A percentile compares a stretch with the other conserved stretches of the same genome.
Evolutionary conservation across 2,329 filamentous ascomycete species (phyloP).

Genomic region (Alternaria metachromatica): DNA sequence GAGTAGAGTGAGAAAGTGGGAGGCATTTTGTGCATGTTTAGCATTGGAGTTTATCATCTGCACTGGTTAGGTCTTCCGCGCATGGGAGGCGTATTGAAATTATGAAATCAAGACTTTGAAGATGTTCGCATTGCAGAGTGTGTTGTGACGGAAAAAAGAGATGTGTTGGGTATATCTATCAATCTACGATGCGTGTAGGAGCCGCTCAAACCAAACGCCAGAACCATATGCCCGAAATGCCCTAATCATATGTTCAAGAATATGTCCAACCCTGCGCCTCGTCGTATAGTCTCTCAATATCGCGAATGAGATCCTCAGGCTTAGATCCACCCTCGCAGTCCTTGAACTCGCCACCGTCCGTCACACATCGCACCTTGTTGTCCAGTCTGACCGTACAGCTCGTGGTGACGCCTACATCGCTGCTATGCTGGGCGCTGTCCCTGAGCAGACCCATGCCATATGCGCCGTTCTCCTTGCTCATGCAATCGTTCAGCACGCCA

Average conservation of each 20-base stretch:
- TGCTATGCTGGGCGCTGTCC: conserved; percentile 69
- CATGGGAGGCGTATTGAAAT: conserved; percentile 28
- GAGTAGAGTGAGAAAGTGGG: not conserved
- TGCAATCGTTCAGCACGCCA: conserved; percentile 79
- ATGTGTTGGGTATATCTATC: conserved; percentile 9
- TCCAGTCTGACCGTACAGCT: conserved; percentile 68
- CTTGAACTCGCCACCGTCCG: conserved; percentile 79
- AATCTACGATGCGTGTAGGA: not conserved
- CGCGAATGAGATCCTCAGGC: conserved; percentile 75
- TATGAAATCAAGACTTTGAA: not conserved
- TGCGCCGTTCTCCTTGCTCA: conserved; percentile 75
- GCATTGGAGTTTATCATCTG: conserved; percentile 25
- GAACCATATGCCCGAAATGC: not conserved
- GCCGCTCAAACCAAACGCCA: not conserved
- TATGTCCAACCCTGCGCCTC: conserved; percentile 39
- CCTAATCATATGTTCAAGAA: not conserved
- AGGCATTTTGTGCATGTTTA: conserved; percentile 15
- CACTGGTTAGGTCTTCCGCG: conserved; percentile 15
- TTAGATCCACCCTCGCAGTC: conserved; percentile 74
- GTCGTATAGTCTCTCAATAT: conserved; percentile 74
- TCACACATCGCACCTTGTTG: conserved; percentile 81
- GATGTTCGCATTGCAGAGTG: not conserved
- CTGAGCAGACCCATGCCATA: conserved; percentile 72
- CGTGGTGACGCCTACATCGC: conserved; percentile 53
- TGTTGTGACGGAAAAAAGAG: not conserved